These are phyloP conservation scores for Diaporthe vexans DNA, from an alignment of 2,329 filamentous ascomycete species.

Conservation along the genomic window DNA sequence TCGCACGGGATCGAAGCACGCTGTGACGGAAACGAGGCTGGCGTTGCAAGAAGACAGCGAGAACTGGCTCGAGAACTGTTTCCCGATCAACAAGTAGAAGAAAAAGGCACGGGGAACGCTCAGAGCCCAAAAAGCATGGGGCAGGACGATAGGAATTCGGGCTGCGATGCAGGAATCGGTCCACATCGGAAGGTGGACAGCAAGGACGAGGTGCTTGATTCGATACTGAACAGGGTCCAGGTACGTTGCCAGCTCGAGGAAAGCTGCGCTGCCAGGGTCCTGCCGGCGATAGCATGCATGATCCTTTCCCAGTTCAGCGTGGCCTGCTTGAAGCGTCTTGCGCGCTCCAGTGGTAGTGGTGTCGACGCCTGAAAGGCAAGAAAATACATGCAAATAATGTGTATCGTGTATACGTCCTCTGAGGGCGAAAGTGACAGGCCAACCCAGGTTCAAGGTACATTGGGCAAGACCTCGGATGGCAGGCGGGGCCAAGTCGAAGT, in stretches of 20 bases:
- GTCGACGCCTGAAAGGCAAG: background rate
- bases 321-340: background rate
- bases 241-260: slow-evolving; percentile 4
- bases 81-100: background rate
- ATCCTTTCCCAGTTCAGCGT: slow-evolving; percentile 24
- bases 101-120: background rate
- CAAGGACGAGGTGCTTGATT: slow-evolving; percentile 7
- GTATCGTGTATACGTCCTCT: background rate
- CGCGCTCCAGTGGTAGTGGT: background rate
- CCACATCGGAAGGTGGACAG: slow-evolving; percentile 23
- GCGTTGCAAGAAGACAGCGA: background rate
- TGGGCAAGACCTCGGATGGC: background rate
- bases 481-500: slow-evolving; percentile 9
- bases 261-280: slow-evolving; percentile 1
- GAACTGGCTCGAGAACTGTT: slow-evolving; percentile 13
- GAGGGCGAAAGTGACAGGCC: background rate
- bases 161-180: slow-evolving; percentile 7
- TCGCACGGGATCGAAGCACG: slow-evolving; percentile 32
- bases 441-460: slow-evolving; percentile 20
- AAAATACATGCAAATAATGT: background rate
- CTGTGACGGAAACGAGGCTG: background rate
- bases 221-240: slow-evolving; percentile 20
- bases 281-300: slow-evolving; percentile 3
- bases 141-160: background rate
- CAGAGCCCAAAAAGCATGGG: background rate